Evolutionary conservation across 768 basidiomycete genomes (phyloP), one percentile per base, ranked within the genome.

Genomic region (Lentinula raphanica): DNA sequence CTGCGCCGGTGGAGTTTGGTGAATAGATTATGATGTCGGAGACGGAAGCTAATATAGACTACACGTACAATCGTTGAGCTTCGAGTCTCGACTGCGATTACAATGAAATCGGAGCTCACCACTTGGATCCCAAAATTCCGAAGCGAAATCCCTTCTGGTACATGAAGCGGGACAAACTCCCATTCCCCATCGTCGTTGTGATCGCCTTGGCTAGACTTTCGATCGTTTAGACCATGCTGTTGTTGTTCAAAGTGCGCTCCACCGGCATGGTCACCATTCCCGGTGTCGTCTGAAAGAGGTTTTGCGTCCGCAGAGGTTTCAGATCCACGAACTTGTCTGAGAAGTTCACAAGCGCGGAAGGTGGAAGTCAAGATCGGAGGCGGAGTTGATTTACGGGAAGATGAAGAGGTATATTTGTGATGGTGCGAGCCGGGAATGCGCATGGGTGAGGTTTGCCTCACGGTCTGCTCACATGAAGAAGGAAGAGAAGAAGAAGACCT

Each of bases 11-110:
- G 29, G 50, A 32, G 66, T 63, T 79, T 7, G 90, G 90, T 13
- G 90, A 92, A 71, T 94, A 95, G 27, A 96, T 74, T 61, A 94
- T 86, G 36, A 96, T 85, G 65, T 96, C 94, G 45, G 91, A 92
- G n/a, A 96, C 76, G 6, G 91, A 88, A 1, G 88, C 86, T 64
- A 91, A 92, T 58, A 94, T 88, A 44, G 90, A 84, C 91, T 92
- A 56, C 19, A 56, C 27, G n/a, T 11, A 56, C 17, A 13, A 49
- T 42, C 25, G 21, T 31, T 31, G 21, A 53, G 42, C 36, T 44
- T 64, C n/a, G n/a, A n/a, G n/a, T 42, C 17, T 58, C 15, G 32
- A 54, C 49, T 31, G 49, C 40, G 27, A 48, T 35, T 49, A n/a
- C 27, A 35, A 48, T 49, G 56, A 57, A 49, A 28, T 60, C 58